A percentile compares a stretch with the other conserved stretches of the same genome.
Conservation (phyloP, 345 rosid species). For the Gossypioides kirkii region DNA sequence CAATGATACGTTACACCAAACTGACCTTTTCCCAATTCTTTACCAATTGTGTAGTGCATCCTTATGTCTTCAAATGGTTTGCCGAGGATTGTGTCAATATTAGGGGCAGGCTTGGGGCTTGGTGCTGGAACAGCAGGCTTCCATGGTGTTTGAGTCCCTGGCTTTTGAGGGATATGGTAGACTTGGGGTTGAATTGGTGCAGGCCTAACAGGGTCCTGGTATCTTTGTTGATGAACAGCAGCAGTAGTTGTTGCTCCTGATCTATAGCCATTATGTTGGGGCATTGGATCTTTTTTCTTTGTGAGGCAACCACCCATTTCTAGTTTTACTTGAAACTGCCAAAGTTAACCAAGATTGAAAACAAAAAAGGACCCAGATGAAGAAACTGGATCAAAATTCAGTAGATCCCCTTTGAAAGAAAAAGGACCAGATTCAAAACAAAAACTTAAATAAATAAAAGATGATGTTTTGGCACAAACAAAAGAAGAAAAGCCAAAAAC, state of each 20-base stretch:
- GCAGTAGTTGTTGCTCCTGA: constrained; percentile 23
- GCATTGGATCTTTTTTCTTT: constrained; percentile 30
- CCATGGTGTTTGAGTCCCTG: constrained; percentile 32
- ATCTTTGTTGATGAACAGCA: constrained; percentile 15
- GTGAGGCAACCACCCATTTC: constrained; percentile 58
- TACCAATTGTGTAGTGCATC: constrained; percentile 54
- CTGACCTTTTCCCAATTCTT: constrained; percentile 84
- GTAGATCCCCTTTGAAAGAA: not conserved
- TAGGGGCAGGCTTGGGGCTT: constrained; percentile 38
- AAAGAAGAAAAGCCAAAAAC: not conserved
- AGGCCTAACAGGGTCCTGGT: constrained; percentile 28
- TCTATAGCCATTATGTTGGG: constrained; percentile 33
- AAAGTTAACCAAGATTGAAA: not conserved
- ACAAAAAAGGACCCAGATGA: constrained; percentile 5
- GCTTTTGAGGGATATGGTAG: constrained; percentile 24
- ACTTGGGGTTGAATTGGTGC: constrained; percentile 11
- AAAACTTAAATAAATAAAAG: not conserved
- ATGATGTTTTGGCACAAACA: not conserved
- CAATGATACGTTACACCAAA: constrained; percentile 83
- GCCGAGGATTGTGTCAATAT: constrained; percentile 54
- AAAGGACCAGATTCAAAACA: not conserved
- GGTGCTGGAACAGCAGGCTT: constrained; percentile 28
- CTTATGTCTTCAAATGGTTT: constrained; percentile 74
- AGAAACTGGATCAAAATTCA: not conserved
- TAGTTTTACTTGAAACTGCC: not conserved